Evolutionary conservation across 1,284 basidiomycete genomes (phyloP).

Genomic region (Austropuccinia psidii): DNA sequence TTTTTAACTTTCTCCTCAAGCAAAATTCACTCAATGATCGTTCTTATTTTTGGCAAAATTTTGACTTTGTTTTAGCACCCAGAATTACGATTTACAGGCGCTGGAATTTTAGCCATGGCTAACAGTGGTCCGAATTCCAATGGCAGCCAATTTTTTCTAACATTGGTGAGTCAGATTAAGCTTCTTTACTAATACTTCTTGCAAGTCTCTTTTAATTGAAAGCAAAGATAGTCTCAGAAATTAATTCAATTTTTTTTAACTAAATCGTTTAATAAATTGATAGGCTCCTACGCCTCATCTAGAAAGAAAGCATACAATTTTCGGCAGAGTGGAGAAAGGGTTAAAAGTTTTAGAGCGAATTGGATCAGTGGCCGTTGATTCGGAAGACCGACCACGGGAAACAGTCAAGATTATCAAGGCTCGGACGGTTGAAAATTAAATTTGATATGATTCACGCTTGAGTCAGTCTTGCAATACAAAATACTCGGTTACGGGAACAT

Average conservation of each 20-base stretch:
- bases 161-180: constrained; percentile 20
- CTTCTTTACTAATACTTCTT: too few species aligned
- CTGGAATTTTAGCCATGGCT: constrained; percentile 42
- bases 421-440: background rate
- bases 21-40: background rate
- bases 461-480: too few species aligned
- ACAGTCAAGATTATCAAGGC: constrained; percentile 35
- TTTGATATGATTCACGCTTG: too few species aligned
- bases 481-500: too few species aligned
- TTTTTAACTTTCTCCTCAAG: background rate
- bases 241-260: background rate
- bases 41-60: background rate
- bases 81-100: constrained; percentile 40
- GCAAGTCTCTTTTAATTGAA: too few species aligned
- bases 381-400: constrained; percentile 39
- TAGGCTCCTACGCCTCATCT: constrained; percentile 40
- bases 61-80: constrained; percentile 32
- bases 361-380: constrained; percentile 42
- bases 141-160: constrained; percentile 39
- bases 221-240: too few species aligned
- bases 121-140: constrained; percentile 41
- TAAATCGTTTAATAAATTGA: background rate
- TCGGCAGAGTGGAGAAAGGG: constrained; percentile 39
- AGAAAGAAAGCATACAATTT: constrained; percentile 39
- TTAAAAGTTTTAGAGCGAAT: constrained; percentile 40